Base-by-base conservation (phyloP, 164 flowering plant species). In the Chimonanthus salicifolius region DNA sequence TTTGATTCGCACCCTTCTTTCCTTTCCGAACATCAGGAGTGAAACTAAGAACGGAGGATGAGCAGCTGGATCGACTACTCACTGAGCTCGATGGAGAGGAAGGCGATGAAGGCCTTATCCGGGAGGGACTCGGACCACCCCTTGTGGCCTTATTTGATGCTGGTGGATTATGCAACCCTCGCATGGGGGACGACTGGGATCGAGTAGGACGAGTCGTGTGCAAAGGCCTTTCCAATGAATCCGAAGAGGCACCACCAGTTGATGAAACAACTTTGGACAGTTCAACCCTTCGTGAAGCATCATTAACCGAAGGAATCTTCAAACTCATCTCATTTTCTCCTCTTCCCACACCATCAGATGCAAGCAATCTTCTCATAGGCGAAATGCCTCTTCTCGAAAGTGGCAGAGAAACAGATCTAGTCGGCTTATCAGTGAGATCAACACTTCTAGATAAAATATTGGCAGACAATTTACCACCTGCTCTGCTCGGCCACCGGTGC, bases 41-140 rank as follows among this genome's bases (percentile, higher is more conserved):
- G 79, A 88, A 95, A 77, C 88, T 90, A 67, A 93, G 95, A 71
- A 93, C 94, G 65, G 99, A 91, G 72, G 86, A 81, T 63, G 94
- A 71, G 81, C 67, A 80, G 76, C 60, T 83, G 51, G 90, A 64
- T 80, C 87, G 92, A 77, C 83, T 72, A 67, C 86, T 58, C 63
- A 70, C 33, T 9, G 82, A 72, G 68, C 48, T 75, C 21, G 71
- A 70, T 5, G 78, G 77, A 16, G 79, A 71, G 64, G 58, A 83
- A 62, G 87, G 74, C 72, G 75, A 81, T 2, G 90, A 75, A 64
- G 86, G 81, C 80, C 97, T 87, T 74, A 74, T 74, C 79, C 91
- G 78, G 73, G 93, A 84, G 47, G 97, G 97, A 81, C 97, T 94
- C 21, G 65, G 20, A 54, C 79, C 67, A 18, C 95, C 89, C 83